These are phyloP conservation scores for Solanum lycopersicoides DNA, from an alignment of 257 asterid genomes.

Conservation along the genomic window DNA sequence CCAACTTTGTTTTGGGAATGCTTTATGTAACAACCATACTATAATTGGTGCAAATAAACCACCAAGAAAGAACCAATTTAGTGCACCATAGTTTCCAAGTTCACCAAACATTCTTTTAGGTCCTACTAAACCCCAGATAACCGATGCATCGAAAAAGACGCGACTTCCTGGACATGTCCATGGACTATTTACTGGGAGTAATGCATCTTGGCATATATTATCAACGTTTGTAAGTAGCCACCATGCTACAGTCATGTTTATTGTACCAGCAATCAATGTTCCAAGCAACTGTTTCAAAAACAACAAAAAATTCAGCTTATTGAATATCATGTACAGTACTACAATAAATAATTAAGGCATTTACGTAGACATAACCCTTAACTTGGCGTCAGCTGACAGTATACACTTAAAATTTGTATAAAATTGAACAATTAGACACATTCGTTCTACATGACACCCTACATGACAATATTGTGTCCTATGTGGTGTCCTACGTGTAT, in stretches of 20 bases:
- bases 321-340: neutral
- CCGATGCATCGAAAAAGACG: slow-evolving; percentile 5
- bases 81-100: neutral
- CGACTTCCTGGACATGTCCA: slow-evolving; percentile 5
- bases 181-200: neutral
- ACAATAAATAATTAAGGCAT: too few relatives aligned
- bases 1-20: neutral
- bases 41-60: neutral
- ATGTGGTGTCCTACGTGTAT: too few relatives aligned
- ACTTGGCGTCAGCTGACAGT: too few relatives aligned
- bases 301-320: neutral
- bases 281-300: neutral
- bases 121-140: slow-evolving; percentile 5
- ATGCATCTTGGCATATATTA: neutral
- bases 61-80: neutral
- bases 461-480: too few relatives aligned
- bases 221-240: neutral
- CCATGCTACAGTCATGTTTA: neutral
- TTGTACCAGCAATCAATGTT: slow-evolving; percentile 1
- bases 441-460: too few relatives aligned
- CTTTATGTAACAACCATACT: neutral
- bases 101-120: slow-evolving; percentile 1
- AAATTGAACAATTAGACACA: too few relatives aligned
- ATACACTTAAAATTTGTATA: too few relatives aligned
- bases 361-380: too few relatives aligned